phyloP scores from a whole-genome alignment of 495 filamentous ascomycete genomes.

The Penicillium tannophilum region DNA sequence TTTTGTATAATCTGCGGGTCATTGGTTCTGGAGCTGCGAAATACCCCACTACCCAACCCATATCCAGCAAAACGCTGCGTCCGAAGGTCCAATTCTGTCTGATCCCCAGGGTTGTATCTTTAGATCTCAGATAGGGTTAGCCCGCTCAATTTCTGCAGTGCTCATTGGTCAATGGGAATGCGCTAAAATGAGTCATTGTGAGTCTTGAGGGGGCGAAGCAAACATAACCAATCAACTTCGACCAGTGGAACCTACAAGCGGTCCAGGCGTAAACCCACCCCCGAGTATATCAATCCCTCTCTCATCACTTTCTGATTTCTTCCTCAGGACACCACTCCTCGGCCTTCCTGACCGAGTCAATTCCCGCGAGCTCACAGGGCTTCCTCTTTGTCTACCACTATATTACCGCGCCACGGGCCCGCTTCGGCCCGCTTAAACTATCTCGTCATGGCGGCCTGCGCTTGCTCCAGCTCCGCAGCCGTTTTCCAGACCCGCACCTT shows the following conservation, averaged over 20 bases:
- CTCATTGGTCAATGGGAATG: slow-evolving; percentile 15
- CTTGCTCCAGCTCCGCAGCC: slow-evolving; percentile 25
- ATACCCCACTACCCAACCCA: not conserved
- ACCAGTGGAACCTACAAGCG: slow-evolving; percentile 5
- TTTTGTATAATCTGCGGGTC: too few relatives aligned
- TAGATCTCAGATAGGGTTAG: slow-evolving; percentile 3
- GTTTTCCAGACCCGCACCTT: slow-evolving; percentile 19
- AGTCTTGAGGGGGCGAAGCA: slow-evolving; percentile 17
- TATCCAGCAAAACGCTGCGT: not conserved
- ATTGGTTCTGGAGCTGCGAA: not conserved
- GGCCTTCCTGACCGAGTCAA: slow-evolving; percentile 21
- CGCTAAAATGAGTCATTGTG: slow-evolving; percentile 40
- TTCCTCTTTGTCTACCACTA: not conserved
- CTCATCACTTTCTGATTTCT: slow-evolving; percentile 13
- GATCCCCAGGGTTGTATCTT: slow-evolving; percentile 6
- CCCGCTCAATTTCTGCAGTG: not conserved
- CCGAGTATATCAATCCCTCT: slow-evolving; percentile 14
- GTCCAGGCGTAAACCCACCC: slow-evolving; percentile 4
- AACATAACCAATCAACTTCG: slow-evolving; percentile 18
- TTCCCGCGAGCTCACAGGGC: not conserved
- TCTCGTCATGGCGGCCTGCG: slow-evolving; percentile 30
- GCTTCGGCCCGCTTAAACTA: slow-evolving; percentile 33
- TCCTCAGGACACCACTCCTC: slow-evolving; percentile 31
- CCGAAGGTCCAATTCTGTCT: not conserved
- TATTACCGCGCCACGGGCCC: slow-evolving; percentile 28